These are phyloP conservation scores for Nicotiana tabacum DNA, from an alignment of 257 asterid species.

Conservation along the genomic window DNA sequence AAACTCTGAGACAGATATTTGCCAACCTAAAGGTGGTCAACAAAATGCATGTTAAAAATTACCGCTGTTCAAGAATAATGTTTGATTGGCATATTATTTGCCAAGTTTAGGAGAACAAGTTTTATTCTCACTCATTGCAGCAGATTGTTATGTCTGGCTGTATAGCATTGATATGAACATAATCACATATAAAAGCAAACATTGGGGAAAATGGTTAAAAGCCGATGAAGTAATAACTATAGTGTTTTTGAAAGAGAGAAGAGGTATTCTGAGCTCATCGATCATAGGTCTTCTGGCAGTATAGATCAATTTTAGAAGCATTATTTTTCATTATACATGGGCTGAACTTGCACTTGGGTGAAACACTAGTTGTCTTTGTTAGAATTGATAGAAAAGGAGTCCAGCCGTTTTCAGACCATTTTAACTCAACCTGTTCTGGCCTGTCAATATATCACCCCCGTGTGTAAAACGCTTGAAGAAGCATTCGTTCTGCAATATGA, in stretches of 20 bases:
- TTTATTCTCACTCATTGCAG: not conserved
- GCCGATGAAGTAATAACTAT: not conserved
- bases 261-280: not conserved
- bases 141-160: not conserved
- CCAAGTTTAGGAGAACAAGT: not conserved
- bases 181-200: not conserved
- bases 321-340: not conserved
- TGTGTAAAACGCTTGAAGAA: not conserved
- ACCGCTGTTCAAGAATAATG: too few species aligned
- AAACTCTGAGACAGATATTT: too few species aligned
- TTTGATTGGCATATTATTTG: not conserved
- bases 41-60: too few species aligned
- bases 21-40: too few species aligned
- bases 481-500: not conserved
- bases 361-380: not conserved
- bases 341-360: not conserved
- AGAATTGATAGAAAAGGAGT: not conserved
- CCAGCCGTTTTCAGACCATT: not conserved
- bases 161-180: not conserved
- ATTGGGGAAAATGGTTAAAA: not conserved
- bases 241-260: not conserved
- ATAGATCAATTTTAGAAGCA: not conserved
- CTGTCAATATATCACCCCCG: not conserved
- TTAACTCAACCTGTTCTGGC: not conserved
- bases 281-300: not conserved